Evolutionary conservation across 352 stramenopile species (phyloP), one percentile per base, ranked within the genome.

Genomic region (Pythium rishiriense): DNA sequence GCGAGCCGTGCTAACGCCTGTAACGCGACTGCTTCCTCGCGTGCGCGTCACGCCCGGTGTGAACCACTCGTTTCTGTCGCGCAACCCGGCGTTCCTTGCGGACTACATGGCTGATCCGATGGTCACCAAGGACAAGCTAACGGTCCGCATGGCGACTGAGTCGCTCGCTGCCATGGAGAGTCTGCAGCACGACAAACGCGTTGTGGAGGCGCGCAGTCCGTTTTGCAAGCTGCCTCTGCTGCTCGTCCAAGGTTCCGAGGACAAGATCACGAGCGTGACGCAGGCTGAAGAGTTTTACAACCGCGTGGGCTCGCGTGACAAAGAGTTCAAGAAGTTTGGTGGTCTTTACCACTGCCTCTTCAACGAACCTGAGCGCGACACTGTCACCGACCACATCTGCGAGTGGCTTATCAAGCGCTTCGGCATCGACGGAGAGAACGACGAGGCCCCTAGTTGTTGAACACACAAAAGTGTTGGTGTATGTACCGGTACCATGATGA

Each of bases 261-360:
- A 72, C 65, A 60, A 61, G 28, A 41, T 72, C 39, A 72, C 65
- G 41, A 68, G 54, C 58, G 59, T 84, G 5, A 58, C 70, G 11
- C 39, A 76, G 11, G 73, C 78, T 8, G 31, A 74, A 28, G 58
- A 68, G 33, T 90, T 92, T 47, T 76, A 75, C 46, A 37, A 43
- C 6, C 75, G 76, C 15, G 48, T 78, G 21, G 69, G 63, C 0
- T 79, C 57, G 33, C 54, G 37, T 11, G 80, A 90, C 76, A 90
- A 92, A 61, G 64, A 78, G 31, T 71, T 90, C 48, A 76, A 76
- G 56, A 42, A 85, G 26, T 81, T 90, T 41, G 64, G 72, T 3
- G 81, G 74, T 0, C 50, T 76, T 12, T 90, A 70, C 54, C 81
- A 92, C 42, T 70, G 68, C 15, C 55, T 89, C 3, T 90, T 79